phyloP scores from a whole-genome alignment of 768 basidiomycete genomes.

The Hygrophoropsis aurantiaca region DNA sequence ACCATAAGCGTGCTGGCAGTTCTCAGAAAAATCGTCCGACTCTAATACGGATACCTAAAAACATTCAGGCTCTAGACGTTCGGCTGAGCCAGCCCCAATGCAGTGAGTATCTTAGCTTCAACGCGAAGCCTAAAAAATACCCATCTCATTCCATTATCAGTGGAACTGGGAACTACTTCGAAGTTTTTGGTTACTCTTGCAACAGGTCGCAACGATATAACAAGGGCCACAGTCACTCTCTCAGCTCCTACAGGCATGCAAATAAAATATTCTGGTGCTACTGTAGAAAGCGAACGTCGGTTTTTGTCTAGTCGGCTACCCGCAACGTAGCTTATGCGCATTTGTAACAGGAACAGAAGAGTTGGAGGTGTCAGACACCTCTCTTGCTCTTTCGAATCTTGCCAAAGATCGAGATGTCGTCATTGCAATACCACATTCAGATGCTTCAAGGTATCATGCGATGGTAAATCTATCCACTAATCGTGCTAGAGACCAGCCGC shows the following conservation, averaged over 20 bases:
- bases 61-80: constrained; percentile 63
- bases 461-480: constrained; percentile 47
- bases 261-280: constrained; percentile 46
- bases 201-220: constrained; percentile 69
- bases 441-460: constrained; percentile 56
- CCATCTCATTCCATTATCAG: constrained; percentile 34
- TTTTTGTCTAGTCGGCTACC: background rate
- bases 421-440: constrained; percentile 66
- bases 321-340: background rate
- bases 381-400: constrained; percentile 48
- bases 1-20: constrained; percentile 36
- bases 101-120: constrained; percentile 25
- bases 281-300: constrained; percentile 36
- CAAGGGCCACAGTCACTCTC: constrained; percentile 52
- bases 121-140: constrained; percentile 1
- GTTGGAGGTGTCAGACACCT: constrained; percentile 41
- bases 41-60: constrained; percentile 62
- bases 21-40: constrained; percentile 32
- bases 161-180: constrained; percentile 62
- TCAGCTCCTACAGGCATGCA: constrained; percentile 51
- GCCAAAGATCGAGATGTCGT: constrained; percentile 44
- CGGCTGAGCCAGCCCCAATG: constrained; percentile 55
- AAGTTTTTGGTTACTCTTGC: constrained; percentile 56
- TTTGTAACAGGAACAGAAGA: constrained; percentile 15
- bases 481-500: background rate